Evolutionary conservation across 257 asterid genomes (phyloP).

Genomic region (Plectranthus barbatus): DNA sequence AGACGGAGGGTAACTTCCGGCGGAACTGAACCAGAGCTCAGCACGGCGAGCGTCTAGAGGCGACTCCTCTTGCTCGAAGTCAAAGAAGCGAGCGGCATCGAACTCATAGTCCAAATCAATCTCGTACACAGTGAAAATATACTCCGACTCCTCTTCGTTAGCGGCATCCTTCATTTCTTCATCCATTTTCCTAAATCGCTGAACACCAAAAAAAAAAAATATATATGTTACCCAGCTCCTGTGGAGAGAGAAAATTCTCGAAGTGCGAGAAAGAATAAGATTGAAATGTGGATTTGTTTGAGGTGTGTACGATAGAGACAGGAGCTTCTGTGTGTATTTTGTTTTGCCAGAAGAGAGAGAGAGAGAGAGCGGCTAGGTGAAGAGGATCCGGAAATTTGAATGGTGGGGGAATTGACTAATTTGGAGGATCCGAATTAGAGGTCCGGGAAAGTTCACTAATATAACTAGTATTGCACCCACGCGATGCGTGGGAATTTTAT

Average conservation of each 20-base stretch:
- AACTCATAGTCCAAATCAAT: conserved; percentile 91
- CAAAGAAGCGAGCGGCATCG: conserved; percentile 78
- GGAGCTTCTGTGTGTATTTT: conserved; percentile 19
- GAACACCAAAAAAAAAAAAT: background rate
- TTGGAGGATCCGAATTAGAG: conserved; percentile 32
- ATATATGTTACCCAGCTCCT: background rate
- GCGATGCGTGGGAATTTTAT: too few relatives aligned
- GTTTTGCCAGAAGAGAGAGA: conserved; percentile 18
- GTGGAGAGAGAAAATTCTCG: conserved; percentile 15
- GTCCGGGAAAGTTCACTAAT: too few relatives aligned
- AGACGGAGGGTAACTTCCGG: conserved; percentile 82
- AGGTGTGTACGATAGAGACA: conserved; percentile 40
- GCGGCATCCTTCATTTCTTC: conserved; percentile 50
- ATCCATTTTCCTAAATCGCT: conserved; percentile 28
- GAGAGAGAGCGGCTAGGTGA: conserved; percentile 10
- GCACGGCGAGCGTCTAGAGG: conserved; percentile 45
- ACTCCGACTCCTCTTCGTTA: conserved; percentile 33
- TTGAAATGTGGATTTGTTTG: conserved; percentile 20
- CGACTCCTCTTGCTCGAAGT: conserved; percentile 58
- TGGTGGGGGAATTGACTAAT: conserved; percentile 24
- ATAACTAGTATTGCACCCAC: too few relatives aligned
- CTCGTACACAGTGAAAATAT: conserved; percentile 61
- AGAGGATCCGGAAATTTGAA: conserved; percentile 54
- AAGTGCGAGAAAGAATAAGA: conserved; percentile 27
- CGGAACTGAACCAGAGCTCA: conserved; percentile 79